Conservation (phyloP, 202 grass and related monocot species). For the Panicum virgatum region DNA sequence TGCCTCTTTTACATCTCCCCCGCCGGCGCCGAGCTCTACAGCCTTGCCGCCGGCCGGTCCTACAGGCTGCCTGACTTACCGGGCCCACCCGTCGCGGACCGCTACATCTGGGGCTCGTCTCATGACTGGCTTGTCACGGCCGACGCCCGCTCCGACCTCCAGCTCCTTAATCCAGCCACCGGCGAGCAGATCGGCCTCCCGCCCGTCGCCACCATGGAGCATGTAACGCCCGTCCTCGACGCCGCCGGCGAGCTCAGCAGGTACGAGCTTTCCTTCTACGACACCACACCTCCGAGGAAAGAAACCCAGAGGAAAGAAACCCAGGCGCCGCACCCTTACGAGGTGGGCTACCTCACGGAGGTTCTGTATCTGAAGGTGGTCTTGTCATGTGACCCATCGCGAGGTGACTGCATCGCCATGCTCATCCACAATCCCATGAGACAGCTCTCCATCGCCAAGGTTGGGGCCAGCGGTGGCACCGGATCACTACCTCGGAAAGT, state of each 20-base stretch:
- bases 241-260: neutral
- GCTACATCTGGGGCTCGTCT: constrained; percentile 25
- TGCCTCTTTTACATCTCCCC: neutral
- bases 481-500: neutral
- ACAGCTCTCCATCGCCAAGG: neutral
- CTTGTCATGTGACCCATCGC: neutral
- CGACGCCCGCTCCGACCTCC: neutral
- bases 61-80: neutral
- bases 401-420: neutral
- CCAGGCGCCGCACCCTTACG: neutral
- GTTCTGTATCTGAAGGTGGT: constrained; percentile 16
- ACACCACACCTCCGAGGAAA: neutral
- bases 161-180: constrained; percentile 30
- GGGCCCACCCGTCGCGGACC: neutral
- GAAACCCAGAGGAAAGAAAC: no score
- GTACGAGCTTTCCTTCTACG: neutral
- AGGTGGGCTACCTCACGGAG: neutral
- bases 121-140: constrained; percentile 30
- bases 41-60: neutral
- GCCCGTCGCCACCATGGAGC: neutral
- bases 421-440: neutral
- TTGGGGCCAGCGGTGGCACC: neutral
- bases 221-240: neutral
- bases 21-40: constrained; percentile 29
- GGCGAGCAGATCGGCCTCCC: constrained; percentile 36